Base-by-base conservation (phyloP, 108 stramenopile species). In the Cylindrotheca closterium region DNA sequence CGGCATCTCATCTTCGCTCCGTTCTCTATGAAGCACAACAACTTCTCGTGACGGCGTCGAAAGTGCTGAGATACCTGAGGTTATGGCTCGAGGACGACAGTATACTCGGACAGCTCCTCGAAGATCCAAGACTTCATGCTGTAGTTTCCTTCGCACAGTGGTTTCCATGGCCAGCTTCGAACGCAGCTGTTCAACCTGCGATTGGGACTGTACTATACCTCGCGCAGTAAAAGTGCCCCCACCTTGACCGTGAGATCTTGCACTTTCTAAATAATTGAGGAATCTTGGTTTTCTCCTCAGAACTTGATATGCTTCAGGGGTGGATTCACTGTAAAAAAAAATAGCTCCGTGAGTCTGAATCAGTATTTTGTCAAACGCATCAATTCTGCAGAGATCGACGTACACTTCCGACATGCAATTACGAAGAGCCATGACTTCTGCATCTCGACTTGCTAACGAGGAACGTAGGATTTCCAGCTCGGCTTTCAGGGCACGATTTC, bases 71-170 rank as follows among this genome's bases (percentile, higher is more conserved):
- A 29, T 42, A 4, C 47, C 25, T 34, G 51, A 60, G n/a, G 55
- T 1, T 26, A 63, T 18, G 46, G 2, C 30, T 31, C 71, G 79
- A 12, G 85, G 85, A 53, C 89, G 68, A 48, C 89, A 90, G 56
- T 91, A 93, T 4, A 93, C 89, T 24, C 92, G 85, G 12, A 93
- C 84, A 12, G 75, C 68, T 23, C 92, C 92, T 32, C 85, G 70
- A 51, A 91, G 59, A 60, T 93, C 92, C 63, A 88, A 87, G 15
- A 93, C 73, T 68, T 90, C 85, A 34, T 85, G 73, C 30, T 81
- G 60, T 18, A 93, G 76, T 60, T 88, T 90, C 31, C 87, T 68
- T 51, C 92, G 51, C 66, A 77, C 77, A 17, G 87, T 71, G 26
- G 75, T 80, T 65, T 93, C 92, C 22, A 80, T 62, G 22, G 92